Evolutionary conservation across 345 rosid genomes (phyloP), one percentile per base, ranked within the genome.

Genomic region (Pelargonium nanum): DNA sequence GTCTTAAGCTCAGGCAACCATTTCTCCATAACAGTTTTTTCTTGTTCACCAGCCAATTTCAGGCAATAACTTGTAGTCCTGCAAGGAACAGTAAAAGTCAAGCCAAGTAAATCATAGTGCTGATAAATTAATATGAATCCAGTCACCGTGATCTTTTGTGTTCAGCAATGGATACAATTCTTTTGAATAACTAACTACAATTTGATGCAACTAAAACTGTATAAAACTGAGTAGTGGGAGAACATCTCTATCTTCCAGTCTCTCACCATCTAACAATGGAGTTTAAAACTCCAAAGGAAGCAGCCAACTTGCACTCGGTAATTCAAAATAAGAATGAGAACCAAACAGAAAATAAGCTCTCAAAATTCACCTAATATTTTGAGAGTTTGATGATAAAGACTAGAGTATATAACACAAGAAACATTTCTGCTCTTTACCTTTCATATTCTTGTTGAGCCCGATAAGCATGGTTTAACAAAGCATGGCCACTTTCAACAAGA

Each of bases 1-100:
- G 80, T 61, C 75, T 76, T 85, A 50, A 93, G 91, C 64, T 93
- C 89, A 65, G 97, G 97, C 72, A 92, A 78, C 94, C 99, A 89
- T 71, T 82, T 80, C 73, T 89, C 88, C 6, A 64, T 66, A 61
- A 89, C 80, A 61, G 68, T 70, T 50, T 76, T 89, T 76, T 89
- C 97, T 78, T 89, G 97, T 75, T 93, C 91, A 55, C 78, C 70
- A 54, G 98, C 95, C 78, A 91, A 74, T 65, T 72, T 77, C 72
- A 92, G 74, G 72, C 96, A 92, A 70, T 79, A 85, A 61, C 75
- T 81, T 9, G 96, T 87, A 56, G 89, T 82, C 86, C 96, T 92
- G 82, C 72, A 73, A 63, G 26, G 51, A 30, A 30, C 5, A 44
- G 23, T 50, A 62, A 64, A 67, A 55, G 63, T 45, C 26, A 22